A percentile compares a stretch with the other conserved stretches of the same genome.
Conservation (phyloP, 345 rosid species). For the Brassica napus region Da-Ae NC_063439.1:24526501-24527000, state of each 20-base stretch:
- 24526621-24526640: conserved; percentile 31
- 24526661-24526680: conserved; percentile 61
- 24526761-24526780: conserved; percentile 62
- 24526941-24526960: conserved; percentile 46
- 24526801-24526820: conserved; percentile 11
- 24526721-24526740: conserved; percentile 63
- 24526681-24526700: conserved; percentile 48
- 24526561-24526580: no score
- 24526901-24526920: conserved; percentile 7
- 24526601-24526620: no score
- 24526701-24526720: conserved; percentile 53
- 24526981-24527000: conserved; percentile 56
- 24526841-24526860: background rate
- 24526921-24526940: conserved; percentile 44
- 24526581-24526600: no score
- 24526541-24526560: no score
- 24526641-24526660: conserved; percentile 54
- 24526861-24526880: background rate
- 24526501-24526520: no score
- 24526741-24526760: conserved; percentile 55
- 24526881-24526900: conserved; percentile 6
- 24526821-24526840: conserved; percentile 1
- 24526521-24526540: no score
- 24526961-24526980: conserved; percentile 56
- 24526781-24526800: conserved; percentile 57